phyloP scores from a whole-genome alignment of 2,329 filamentous ascomycete species.

The Xylaria polymorpha region DNA sequence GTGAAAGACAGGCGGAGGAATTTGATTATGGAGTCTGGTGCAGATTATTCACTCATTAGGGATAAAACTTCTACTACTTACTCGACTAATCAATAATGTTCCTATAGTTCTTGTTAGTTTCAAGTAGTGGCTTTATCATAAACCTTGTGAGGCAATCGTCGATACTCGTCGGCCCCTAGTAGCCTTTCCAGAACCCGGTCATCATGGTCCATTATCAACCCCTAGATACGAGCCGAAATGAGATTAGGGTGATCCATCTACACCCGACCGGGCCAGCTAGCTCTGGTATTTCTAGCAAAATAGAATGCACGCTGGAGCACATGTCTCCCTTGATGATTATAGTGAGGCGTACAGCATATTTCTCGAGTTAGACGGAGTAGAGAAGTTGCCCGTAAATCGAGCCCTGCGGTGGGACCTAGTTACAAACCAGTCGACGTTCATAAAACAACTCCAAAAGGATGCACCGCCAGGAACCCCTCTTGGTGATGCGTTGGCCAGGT shows the following conservation, averaged over 20 bases:
- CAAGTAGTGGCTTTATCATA: neutral
- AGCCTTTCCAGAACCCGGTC: neutral
- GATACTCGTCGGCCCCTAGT: neutral
- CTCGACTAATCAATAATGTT: too few relatives aligned
- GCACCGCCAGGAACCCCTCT: neutral
- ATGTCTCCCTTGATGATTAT: constrained; percentile 1
- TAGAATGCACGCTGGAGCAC: neutral
- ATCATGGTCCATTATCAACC: neutral
- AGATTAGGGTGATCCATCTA: neutral
- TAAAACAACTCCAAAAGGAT: neutral
- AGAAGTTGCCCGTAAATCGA: neutral
- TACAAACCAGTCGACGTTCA: neutral
- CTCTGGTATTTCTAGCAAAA: neutral
- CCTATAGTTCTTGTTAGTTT: neutral
- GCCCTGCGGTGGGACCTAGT: neutral
- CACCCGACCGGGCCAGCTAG: neutral
- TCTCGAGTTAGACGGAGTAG: neutral
- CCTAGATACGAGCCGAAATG: constrained; percentile 4
- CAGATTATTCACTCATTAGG: too few relatives aligned
- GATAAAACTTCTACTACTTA: too few relatives aligned
- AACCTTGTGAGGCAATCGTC: neutral
- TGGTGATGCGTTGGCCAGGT: neutral
- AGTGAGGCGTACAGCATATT: neutral
- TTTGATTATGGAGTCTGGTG: too few relatives aligned
- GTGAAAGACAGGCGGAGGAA: neutral